These are phyloP conservation scores for Apiospora pterosperma DNA, from an alignment of 2,329 filamentous ascomycete genomes.

Conservation along the genomic window DNA sequence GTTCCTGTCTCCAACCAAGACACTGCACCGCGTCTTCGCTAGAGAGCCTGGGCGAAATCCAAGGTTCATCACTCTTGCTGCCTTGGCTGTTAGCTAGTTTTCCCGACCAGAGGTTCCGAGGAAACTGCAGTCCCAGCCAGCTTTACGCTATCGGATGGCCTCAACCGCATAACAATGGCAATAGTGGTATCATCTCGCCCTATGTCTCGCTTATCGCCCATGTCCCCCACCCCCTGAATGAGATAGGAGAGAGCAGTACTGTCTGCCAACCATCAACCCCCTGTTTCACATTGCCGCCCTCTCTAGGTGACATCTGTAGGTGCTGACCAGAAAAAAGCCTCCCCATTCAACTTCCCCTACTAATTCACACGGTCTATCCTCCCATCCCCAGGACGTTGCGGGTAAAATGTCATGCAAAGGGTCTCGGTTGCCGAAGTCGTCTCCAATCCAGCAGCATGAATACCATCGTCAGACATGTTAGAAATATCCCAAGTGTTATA, in stretches of 20 bases:
- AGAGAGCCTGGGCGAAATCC: neutral
- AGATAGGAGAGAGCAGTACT: neutral
- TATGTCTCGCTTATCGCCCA: constrained; percentile 4
- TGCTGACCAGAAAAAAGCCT: constrained; percentile 1
- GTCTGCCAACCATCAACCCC: neutral
- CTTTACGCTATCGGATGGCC: neutral
- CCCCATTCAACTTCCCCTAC: neutral
- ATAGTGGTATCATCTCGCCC: constrained; percentile 7
- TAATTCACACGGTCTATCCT: constrained; percentile 3
- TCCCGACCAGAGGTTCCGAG: neutral
- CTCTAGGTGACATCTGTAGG: neutral
- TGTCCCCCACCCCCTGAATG: neutral
- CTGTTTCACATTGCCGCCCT: neutral
- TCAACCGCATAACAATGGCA: neutral
- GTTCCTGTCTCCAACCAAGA: neutral
- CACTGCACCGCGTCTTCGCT: neutral
- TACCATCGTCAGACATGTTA: constrained; percentile 6
- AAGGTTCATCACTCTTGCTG: neutral
- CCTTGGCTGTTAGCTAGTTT: neutral
- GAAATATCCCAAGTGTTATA: constrained; percentile 6
- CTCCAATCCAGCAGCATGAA: constrained; percentile 9
- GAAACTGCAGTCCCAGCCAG: neutral
- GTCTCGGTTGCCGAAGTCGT: constrained; percentile 4
- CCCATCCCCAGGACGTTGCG: neutral
- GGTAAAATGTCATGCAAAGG: neutral